Conservation (phyloP, 2,329 filamentous ascomycete species). For the Magnaporthiopsis poae region DNA sequence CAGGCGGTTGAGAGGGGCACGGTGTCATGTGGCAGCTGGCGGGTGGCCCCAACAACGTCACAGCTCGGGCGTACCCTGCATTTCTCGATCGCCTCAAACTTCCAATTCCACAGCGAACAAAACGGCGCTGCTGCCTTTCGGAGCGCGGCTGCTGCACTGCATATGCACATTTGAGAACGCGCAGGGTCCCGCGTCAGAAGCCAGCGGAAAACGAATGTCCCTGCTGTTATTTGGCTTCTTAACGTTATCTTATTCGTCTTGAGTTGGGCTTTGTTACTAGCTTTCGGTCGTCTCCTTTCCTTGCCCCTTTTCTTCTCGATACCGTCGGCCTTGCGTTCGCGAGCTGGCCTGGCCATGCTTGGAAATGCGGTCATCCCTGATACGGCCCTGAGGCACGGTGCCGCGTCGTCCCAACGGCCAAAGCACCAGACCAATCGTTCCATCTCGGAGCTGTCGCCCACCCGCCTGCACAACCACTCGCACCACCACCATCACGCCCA, state of each 20-base stretch:
- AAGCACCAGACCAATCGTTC: conserved; percentile 48
- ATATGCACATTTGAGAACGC: background rate
- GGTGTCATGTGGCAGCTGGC: background rate
- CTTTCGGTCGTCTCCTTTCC: background rate
- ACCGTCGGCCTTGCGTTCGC: background rate
- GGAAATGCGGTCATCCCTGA: background rate
- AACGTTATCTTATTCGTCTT: background rate
- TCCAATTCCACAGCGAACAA: background rate
- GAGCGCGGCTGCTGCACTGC: background rate
- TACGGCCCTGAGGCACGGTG: background rate
- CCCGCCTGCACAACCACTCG: conserved; percentile 24
- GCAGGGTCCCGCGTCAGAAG: background rate
- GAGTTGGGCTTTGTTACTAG: background rate
- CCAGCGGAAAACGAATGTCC: background rate
- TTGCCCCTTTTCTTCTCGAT: background rate
- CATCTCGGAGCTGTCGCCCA: conserved; percentile 42
- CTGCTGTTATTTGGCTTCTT: background rate
- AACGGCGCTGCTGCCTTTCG: background rate
- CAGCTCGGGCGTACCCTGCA: background rate
- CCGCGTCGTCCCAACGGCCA: conserved; percentile 26
- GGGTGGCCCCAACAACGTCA: background rate
- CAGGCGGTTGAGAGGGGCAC: background rate
- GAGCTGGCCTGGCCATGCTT: background rate
- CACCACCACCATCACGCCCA: conserved; percentile 1
- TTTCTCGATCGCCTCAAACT: background rate